These are phyloP conservation scores for Ambrosia trifida DNA, from an alignment of 129 eudicot genomes.

Conservation along the genomic window DNA sequence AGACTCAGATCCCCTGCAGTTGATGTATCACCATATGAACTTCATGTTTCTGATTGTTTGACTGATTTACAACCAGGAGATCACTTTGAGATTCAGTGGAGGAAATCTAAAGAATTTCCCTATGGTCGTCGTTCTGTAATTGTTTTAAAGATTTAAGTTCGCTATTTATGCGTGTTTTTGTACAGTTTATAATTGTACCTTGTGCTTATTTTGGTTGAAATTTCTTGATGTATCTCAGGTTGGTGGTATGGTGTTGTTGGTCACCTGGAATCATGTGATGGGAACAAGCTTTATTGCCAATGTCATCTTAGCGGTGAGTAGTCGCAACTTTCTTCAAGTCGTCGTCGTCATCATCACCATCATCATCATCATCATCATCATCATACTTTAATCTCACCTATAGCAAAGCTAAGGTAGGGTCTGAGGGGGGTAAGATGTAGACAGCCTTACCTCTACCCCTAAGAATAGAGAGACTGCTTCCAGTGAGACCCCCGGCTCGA, in stretches of 20 bases:
- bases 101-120: constrained; percentile 69
- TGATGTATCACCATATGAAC: constrained; percentile 53
- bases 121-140: constrained; percentile 49
- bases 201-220: constrained; percentile 16
- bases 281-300: constrained; percentile 63
- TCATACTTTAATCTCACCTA: too few species aligned
- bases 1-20: constrained; percentile 75
- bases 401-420: too few species aligned
- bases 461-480: too few species aligned
- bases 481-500: too few species aligned
- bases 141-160: not conserved
- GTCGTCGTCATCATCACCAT: too few species aligned
- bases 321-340: constrained; percentile 19
- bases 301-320: constrained; percentile 73
- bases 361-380: too few species aligned
- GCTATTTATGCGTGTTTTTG: constrained; percentile 8
- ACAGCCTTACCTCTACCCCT: too few species aligned
- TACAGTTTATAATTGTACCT: constrained; percentile 14
- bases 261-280: constrained; percentile 75
- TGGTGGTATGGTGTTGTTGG: constrained; percentile 99
- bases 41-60: constrained; percentile 67
- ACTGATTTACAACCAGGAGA: constrained; percentile 72
- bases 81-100: constrained; percentile 92
- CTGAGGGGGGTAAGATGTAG: too few species aligned
- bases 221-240: constrained; percentile 53